These are phyloP conservation scores for Ustilago cynodontis DNA, from an alignment of 1,284 basidiomycete genomes.

Conservation along the genomic window DNA sequence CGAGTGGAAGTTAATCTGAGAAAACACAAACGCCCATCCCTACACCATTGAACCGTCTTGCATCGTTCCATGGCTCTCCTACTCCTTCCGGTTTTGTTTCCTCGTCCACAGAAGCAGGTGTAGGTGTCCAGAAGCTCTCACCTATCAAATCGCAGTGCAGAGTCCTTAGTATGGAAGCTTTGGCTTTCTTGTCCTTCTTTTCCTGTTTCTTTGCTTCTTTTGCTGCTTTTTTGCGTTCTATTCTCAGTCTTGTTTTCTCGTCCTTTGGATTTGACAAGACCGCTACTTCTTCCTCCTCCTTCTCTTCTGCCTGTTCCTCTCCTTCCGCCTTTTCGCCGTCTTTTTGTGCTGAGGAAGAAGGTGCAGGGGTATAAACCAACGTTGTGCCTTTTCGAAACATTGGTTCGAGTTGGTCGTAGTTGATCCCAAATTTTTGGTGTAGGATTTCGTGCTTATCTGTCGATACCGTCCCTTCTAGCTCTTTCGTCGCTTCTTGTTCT, in stretches of 20 bases:
- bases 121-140: constrained; percentile 58
- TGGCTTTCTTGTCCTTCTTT: constrained; percentile 33
- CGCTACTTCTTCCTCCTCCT: not conserved
- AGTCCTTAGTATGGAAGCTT: constrained; percentile 52
- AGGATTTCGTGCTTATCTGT: constrained; percentile 92
- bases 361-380: constrained; percentile 75
- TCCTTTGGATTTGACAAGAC: constrained; percentile 36
- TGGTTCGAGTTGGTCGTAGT: constrained; percentile 83
- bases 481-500: constrained; percentile 83
- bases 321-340: not conserved
- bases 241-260: constrained; percentile 31
- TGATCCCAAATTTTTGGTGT: constrained; percentile 83
- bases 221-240: constrained; percentile 23
- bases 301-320: not conserved
- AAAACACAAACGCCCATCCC: constrained; percentile 43
- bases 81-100: constrained; percentile 5
- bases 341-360: not conserved
- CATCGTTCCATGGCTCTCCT: constrained; percentile 31
- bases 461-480: constrained; percentile 82
- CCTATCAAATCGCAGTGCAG: constrained; percentile 68
- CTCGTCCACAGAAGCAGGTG: not conserved
- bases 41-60: constrained; percentile 23
- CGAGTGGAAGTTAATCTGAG: constrained; percentile 18
- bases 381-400: constrained; percentile 89
- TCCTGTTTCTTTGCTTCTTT: constrained; percentile 39